Conservation (phyloP, 805 yeast genomes). For the Pichia manshurica region DNA sequence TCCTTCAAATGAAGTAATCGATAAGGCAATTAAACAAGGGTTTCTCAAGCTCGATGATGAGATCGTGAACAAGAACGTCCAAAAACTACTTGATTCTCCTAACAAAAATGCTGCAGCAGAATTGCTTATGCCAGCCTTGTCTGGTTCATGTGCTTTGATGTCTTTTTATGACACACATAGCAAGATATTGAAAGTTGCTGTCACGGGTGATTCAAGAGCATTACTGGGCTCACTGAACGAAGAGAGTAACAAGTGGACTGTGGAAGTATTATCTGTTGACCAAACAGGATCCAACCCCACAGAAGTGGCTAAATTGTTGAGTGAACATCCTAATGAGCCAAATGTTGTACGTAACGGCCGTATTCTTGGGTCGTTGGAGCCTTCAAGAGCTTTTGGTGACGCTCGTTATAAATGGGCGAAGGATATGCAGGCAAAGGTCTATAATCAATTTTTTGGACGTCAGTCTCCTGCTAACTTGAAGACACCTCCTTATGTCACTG, state of each 20-base stretch:
- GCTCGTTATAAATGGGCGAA: constrained; percentile 82
- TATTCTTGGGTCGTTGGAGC: constrained; percentile 88
- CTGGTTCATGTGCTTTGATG: constrained; percentile 90
- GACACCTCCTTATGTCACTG: constrained; percentile 97
- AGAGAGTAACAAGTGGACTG: constrained; percentile 70
- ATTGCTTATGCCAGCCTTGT: constrained; percentile 81
- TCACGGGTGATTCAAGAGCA: constrained; percentile 94
- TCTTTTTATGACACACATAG: constrained; percentile 79
- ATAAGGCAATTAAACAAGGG: constrained; percentile 74
- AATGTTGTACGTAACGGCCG: constrained; percentile 81
- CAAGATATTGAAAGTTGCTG: constrained; percentile 76
- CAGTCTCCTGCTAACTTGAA: constrained; percentile 63
- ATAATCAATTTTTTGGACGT: constrained; percentile 77
- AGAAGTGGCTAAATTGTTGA: constrained; percentile 75
- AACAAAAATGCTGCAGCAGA: constrained; percentile 64
- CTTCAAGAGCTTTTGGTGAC: constrained; percentile 95
- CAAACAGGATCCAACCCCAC: constrained; percentile 90
- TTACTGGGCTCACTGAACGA: constrained; percentile 67
- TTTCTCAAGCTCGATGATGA: constrained; percentile 81
- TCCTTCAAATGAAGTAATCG: constrained; percentile 68
- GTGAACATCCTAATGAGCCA: constrained; percentile 90
- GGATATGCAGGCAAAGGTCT: constrained; percentile 66
- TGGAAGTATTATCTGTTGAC: constrained; percentile 77
- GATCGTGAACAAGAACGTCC: constrained; percentile 70
- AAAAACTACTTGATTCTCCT: constrained; percentile 61